Evolutionary conservation across 2,329 filamentous ascomycete genomes (phyloP).

Genomic region (Arachnomyces sp.): DNA sequence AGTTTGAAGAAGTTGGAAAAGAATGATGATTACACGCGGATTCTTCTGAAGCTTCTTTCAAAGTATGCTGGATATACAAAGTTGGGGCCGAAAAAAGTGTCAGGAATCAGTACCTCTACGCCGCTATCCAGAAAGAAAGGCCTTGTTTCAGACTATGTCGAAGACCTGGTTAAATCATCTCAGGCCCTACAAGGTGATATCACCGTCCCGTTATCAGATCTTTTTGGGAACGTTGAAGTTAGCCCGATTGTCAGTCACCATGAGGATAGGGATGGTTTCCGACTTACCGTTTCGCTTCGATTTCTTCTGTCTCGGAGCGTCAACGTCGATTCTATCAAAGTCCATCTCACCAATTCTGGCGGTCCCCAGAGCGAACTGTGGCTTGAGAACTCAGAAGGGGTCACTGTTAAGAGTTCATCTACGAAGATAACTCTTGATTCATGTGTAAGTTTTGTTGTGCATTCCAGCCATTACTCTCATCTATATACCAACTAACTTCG

Average conservation of each 20-base stretch:
- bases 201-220: conserved; percentile 59
- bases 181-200: conserved; percentile 51
- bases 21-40: conserved; percentile 69
- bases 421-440: conserved; percentile 45
- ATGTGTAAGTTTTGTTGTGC: conserved; percentile 32
- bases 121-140: conserved; percentile 12
- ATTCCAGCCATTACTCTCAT: no score
- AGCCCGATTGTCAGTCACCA: conserved; percentile 62
- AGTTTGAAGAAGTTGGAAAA: conserved; percentile 71
- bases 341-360: conserved; percentile 52
- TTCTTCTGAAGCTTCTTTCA: conserved; percentile 58
- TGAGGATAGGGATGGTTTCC: conserved; percentile 65
- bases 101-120: conserved; percentile 13
- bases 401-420: conserved; percentile 48
- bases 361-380: conserved; percentile 56
- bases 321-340: conserved; percentile 53
- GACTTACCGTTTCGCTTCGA: conserved; percentile 58
- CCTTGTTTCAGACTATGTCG: conserved; percentile 27
- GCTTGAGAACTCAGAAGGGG: conserved; percentile 44
- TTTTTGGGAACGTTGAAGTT: conserved; percentile 63
- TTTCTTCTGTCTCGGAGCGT: conserved; percentile 67
- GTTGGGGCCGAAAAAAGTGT: conserved; percentile 23
- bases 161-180: conserved; percentile 41
- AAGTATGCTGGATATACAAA: conserved; percentile 29
- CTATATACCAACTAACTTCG: conserved; percentile 5